Percentiles rank a stretch among this genome's conserved stretches.
Conservation (phyloP, 1,284 basidiomycete genomes). For the Cryptococcus depauperatus region DNA sequence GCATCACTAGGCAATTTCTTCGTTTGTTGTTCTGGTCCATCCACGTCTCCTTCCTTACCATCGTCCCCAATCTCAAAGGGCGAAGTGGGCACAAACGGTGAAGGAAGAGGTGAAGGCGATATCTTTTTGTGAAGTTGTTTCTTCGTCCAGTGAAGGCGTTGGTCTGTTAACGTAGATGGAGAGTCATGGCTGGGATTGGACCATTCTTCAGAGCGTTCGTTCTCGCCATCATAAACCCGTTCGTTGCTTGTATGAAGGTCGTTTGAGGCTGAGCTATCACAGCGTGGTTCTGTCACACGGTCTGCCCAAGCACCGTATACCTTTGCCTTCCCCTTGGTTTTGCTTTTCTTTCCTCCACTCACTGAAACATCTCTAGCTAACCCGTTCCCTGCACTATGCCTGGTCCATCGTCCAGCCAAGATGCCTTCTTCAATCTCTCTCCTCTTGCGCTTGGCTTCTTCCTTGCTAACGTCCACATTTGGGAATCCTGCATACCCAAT, state of each 20-base stretch:
- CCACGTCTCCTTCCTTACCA: constrained; percentile 28
- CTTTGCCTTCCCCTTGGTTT: constrained; percentile 19
- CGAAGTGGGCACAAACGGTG: constrained; percentile 9
- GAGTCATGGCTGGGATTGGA: too few species aligned
- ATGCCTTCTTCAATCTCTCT: constrained; percentile 44
- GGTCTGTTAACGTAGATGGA: too few species aligned
- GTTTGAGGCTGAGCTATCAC: too few species aligned
- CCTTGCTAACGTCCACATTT: constrained; percentile 68
- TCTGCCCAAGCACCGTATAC: constrained; percentile 45
- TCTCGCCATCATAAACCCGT: too few species aligned
- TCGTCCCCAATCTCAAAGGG: constrained; percentile 22
- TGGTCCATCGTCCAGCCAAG: constrained; percentile 54
- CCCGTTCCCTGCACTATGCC: constrained; percentile 47
- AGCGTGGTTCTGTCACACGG: too few species aligned
- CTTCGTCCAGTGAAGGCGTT: too few species aligned
- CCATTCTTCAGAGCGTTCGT: too few species aligned
- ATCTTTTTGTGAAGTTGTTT: background rate
- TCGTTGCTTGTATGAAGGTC: too few species aligned
- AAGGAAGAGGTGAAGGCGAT: background rate
- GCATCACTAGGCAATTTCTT: constrained; percentile 57
- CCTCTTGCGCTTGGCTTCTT: constrained; percentile 30
- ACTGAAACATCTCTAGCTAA: constrained; percentile 5
- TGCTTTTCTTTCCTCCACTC: constrained; percentile 21
- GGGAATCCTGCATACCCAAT: constrained; percentile 91
- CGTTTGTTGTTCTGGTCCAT: constrained; percentile 40